phyloP scores from a whole-genome alignment of 73 alveolate genomes.

The Stentor coeruleus region DNA sequence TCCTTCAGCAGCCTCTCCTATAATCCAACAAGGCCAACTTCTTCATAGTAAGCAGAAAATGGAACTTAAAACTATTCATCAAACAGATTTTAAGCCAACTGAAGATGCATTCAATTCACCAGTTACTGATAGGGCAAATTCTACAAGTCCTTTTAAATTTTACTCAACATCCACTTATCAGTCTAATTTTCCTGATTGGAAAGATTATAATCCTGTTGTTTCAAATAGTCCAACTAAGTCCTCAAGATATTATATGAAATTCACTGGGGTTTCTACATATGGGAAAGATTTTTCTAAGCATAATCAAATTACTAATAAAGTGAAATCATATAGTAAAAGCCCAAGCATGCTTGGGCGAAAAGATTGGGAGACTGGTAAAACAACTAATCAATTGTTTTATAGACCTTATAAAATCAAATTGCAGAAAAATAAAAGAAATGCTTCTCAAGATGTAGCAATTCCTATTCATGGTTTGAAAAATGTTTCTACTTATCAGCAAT shows the following conservation, averaged over 20 bases:
- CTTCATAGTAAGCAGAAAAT: not conserved
- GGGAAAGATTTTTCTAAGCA: not conserved
- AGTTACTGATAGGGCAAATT: not conserved
- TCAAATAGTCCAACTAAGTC: not conserved
- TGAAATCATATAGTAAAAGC: too few relatives aligned
- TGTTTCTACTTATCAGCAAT: not conserved
- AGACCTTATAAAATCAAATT: not conserved
- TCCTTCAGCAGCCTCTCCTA: not conserved
- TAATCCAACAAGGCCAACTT: not conserved
- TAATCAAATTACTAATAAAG: too few relatives aligned
- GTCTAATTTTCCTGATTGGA: not conserved
- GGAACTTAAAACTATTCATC: not conserved
- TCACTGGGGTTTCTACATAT: slow-evolving; percentile 6
- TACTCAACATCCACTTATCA: not conserved
- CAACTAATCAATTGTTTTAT: not conserved
- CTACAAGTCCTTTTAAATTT: not conserved
- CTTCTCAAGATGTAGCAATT: not conserved
- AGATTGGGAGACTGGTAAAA: not conserved
- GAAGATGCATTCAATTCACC: not conserved
- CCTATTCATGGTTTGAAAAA: not conserved
- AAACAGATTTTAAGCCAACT: not conserved
- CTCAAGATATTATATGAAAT: not conserved
- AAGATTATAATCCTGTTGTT: not conserved
- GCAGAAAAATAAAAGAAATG: not conserved
- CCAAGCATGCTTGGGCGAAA: not conserved